phyloP scores from a whole-genome alignment of 163 green algal species.

The Prototheca stagnorum region DNA sequence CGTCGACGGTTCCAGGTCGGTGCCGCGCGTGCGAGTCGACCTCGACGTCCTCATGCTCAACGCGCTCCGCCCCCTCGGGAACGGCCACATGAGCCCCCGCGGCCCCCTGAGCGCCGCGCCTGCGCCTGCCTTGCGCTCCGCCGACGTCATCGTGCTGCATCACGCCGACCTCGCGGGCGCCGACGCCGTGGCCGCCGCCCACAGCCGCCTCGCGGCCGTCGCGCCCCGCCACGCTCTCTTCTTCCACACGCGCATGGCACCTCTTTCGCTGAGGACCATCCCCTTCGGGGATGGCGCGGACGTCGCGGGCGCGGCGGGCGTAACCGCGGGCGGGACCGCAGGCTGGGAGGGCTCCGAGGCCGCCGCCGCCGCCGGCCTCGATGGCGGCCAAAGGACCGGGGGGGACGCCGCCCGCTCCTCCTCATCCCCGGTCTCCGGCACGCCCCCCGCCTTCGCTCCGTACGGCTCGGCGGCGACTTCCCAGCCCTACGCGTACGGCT shows the following conservation, averaged over 20 bases:
- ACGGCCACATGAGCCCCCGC: constrained; percentile 22
- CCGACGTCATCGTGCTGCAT: constrained; percentile 21
- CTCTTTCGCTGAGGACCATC: constrained; percentile 10
- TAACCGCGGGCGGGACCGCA: no score
- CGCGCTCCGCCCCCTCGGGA: constrained; percentile 16
- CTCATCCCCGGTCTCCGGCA: no score
- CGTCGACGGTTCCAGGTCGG: constrained; percentile 21
- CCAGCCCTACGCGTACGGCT: no score
- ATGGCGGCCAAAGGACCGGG: no score
- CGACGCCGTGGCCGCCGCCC: constrained; percentile 3
- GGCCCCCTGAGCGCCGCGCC: constrained; percentile 17
- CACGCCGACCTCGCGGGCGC: constrained; percentile 16
- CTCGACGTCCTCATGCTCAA: constrained; percentile 25
- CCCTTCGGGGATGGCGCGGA: constrained; percentile 3
- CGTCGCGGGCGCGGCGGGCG: constrained; percentile 10
- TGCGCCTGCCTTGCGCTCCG: constrained; percentile 10
- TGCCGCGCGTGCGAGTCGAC: constrained; percentile 14
- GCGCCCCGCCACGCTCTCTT: constrained; percentile 18
- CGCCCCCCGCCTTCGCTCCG: no score
- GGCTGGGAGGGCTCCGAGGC: no score
- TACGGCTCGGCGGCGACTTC: no score
- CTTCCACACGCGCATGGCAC: constrained; percentile 11
- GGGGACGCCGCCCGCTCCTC: no score
- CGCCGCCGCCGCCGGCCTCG: no score
- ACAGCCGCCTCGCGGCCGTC: constrained; percentile 3